Percentiles rank a stretch among this genome's conserved stretches.
Conservation (phyloP, 306 rosid genomes). For the Urtica urens region DNA sequence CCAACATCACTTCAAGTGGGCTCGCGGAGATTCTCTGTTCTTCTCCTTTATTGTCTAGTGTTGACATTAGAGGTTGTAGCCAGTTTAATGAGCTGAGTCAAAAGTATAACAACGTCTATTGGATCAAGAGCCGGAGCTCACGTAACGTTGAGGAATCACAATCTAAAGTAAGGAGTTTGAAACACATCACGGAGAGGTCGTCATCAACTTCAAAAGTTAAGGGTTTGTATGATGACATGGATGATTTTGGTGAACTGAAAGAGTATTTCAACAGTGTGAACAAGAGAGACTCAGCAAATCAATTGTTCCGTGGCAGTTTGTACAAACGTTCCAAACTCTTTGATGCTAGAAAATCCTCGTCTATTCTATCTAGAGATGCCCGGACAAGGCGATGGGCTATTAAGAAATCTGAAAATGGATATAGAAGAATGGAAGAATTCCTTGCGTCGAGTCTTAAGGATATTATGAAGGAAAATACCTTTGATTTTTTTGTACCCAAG, state of each 20-base stretch:
- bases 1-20: slow-evolving; percentile 47
- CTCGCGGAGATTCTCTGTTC: slow-evolving; percentile 73
- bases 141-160: slow-evolving; percentile 47
- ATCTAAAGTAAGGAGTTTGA: slow-evolving; percentile 60
- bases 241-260: slow-evolving; percentile 90
- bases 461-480: slow-evolving; percentile 76
- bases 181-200: slow-evolving; percentile 47
- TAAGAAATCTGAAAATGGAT: slow-evolving; percentile 90
- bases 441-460: slow-evolving; percentile 76
- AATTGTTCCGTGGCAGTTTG: slow-evolving; percentile 65
- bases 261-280: slow-evolving; percentile 88
- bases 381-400: slow-evolving; percentile 93
- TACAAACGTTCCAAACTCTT: slow-evolving; percentile 91
- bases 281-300: slow-evolving; percentile 83
- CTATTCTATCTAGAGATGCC: slow-evolving; percentile 97
- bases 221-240: slow-evolving; percentile 36
- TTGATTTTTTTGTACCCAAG: slow-evolving; percentile 86
- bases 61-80: slow-evolving; percentile 83
- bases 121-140: slow-evolving; percentile 67
- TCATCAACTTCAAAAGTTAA: slow-evolving; percentile 43
- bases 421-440: slow-evolving; percentile 85
- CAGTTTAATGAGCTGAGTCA: slow-evolving; percentile 61
- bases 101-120: slow-evolving; percentile 53
- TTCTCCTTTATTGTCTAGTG: slow-evolving; percentile 52
- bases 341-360: slow-evolving; percentile 92